These are phyloP conservation scores for Aquilaria malaccensis DNA, from an alignment of 345 rosid genomes.

Conservation along the genomic window DNA sequence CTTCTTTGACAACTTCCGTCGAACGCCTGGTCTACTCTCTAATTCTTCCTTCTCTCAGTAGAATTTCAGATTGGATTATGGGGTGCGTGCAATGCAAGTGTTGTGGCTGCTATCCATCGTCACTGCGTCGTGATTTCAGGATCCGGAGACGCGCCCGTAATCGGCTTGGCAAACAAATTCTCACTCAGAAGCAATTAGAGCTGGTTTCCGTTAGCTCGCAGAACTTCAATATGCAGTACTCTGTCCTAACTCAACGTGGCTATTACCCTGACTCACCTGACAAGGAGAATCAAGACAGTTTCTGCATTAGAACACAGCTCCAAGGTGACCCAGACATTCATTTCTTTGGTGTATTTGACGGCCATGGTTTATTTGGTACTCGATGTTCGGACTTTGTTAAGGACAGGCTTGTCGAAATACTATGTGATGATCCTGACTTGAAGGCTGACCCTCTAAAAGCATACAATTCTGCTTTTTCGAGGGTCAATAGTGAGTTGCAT, in stretches of 20 bases:
- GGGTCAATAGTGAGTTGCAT: slow-evolving; percentile 63
- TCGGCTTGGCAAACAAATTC: slow-evolving; percentile 30
- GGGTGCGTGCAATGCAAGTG: slow-evolving; percentile 93
- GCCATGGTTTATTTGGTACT: slow-evolving; percentile 77
- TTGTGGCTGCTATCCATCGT: slow-evolving; percentile 53
- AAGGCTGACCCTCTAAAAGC: slow-evolving; percentile 71
- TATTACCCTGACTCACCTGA: slow-evolving; percentile 81
- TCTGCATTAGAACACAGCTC: slow-evolving; percentile 58
- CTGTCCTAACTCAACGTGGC: slow-evolving; percentile 70
- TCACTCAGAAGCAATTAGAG: slow-evolving; percentile 55
- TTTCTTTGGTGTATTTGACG: slow-evolving; percentile 93
- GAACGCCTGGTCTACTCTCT: slow-evolving; percentile 13
- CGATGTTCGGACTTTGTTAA: slow-evolving; percentile 74
- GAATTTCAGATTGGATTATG: slow-evolving; percentile 29
- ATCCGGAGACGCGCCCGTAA: slow-evolving; percentile 21
- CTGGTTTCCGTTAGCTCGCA: slow-evolving; percentile 55
- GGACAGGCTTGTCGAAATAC: slow-evolving; percentile 61
- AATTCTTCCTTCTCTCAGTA: slow-evolving; percentile 2
- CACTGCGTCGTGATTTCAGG: slow-evolving; percentile 49
- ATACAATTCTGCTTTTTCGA: slow-evolving; percentile 53
- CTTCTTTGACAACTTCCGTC: slow-evolving; percentile 24
- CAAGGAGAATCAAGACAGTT: slow-evolving; percentile 83
- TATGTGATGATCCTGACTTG: slow-evolving; percentile 51
- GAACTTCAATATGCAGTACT: slow-evolving; percentile 61
- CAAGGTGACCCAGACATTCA: slow-evolving; percentile 85